Evolutionary conservation across 2,329 filamentous ascomycete genomes (phyloP), one percentile per base, ranked within the genome.

Genomic region (Aureobasidium sp.): DNA sequence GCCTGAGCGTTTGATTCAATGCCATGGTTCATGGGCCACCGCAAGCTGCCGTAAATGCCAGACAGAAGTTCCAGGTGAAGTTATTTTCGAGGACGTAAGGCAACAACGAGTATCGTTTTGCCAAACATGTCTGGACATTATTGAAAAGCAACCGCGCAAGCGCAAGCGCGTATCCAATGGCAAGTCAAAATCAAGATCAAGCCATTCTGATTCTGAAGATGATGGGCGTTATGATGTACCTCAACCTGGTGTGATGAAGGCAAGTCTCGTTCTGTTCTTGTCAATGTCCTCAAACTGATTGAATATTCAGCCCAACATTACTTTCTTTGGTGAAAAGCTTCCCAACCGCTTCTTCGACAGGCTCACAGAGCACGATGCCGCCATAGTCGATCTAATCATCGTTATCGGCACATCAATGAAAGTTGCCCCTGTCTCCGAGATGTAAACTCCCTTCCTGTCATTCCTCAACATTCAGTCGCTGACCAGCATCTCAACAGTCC

Each of bases 381-480:
- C 90, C 66, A 80, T 84, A 62, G 90, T 89, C 1, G 94, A 99
- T 72, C 82, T 99, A 17, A 89, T 97, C 67, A 87, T 99, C 67
- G 92, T 97, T 67, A 97, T 99, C 69, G 94, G 94, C 66, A 99
- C 94, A 0, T 94, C 89, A 34, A 85, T 99, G 71, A 97, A 97
- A 74, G 94, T 99, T 2, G 91, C 91, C 1, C 94, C 94, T 37
- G 94, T 99, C 2, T 92, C 89, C 37, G 92, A 97, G 74, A 90
- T 99, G 68, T 62, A n/a, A 1, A 52, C 34, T 20, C 17, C 13
- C 7, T 10, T 36, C 27, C 37, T 36, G 5, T 44, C 27, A 7
- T n/a, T 32, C 7, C 13, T 42, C 7, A 7, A 23, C 13, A 2
- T 12, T 34, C 8, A 37, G 1, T 17, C 5, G 7, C 37, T 34